A percentile compares a stretch with the other conserved stretches of the same genome.
phyloP scores from a whole-genome alignment of 177 flowering plant species.

The Tripterygium wilfordii region DNA sequence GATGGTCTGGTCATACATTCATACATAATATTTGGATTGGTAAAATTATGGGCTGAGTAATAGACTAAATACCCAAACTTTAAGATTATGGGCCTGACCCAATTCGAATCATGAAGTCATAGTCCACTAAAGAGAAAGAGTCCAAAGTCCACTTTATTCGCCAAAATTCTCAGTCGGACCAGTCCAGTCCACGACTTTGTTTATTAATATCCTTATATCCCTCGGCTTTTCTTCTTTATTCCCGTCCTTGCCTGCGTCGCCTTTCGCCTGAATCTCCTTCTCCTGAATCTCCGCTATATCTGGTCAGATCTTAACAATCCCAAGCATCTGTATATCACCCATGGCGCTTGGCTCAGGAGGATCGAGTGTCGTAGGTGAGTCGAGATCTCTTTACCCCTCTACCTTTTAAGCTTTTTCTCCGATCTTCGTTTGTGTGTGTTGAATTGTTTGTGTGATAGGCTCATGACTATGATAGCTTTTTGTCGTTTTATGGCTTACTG shows the following conservation, averaged over 20 bases:
- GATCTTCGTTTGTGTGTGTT: background rate
- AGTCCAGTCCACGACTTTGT: no score
- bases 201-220: background rate
- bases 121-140: no score
- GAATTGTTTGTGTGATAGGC: background rate
- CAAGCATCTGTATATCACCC: slow-evolving; percentile 2
- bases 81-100: no score
- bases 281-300: background rate
- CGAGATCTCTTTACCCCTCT: background rate
- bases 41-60: no score
- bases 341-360: slow-evolving; percentile 75
- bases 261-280: slow-evolving; percentile 10
- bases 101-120: no score
- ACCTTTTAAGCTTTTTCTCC: background rate
- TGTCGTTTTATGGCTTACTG: no score
- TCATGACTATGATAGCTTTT: no score
- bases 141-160: no score
- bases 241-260: slow-evolving; percentile 13
- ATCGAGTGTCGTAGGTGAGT: slow-evolving; percentile 64
- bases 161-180: background rate
- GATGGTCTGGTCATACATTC: no score
- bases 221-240: slow-evolving; percentile 12
- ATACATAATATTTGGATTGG: no score
- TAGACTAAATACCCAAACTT: no score
- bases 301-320: slow-evolving; percentile 23